Conservation (phyloP, 768 basidiomycete genomes). For the Chiua virens region DNA sequence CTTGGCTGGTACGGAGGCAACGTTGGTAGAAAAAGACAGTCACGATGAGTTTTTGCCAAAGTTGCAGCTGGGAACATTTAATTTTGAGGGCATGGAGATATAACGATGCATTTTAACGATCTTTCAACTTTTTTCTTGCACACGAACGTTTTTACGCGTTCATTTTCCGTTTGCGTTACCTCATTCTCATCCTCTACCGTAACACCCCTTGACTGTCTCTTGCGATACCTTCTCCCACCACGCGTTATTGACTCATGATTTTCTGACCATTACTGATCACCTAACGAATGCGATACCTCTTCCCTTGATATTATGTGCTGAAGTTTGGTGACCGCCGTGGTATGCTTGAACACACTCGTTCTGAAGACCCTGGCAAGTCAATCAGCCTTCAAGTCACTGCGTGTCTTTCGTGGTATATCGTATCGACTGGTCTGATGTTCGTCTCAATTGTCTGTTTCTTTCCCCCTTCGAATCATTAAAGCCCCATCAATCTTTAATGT, state of each 20-base stretch:
- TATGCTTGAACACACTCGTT: too few relatives aligned
- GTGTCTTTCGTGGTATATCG: too few relatives aligned
- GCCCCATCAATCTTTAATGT: too few relatives aligned
- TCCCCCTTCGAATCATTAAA: too few relatives aligned
- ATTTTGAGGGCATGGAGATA: constrained; percentile 20
- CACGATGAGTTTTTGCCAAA: constrained; percentile 7
- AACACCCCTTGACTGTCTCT: neutral
- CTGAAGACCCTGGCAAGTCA: too few relatives aligned
- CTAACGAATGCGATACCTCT: constrained; percentile 12
- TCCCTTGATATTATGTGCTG: neutral
- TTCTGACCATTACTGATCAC: constrained; percentile 5
- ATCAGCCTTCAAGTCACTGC: too few relatives aligned
- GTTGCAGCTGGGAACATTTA: constrained; percentile 19
- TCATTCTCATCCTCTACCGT: neutral
- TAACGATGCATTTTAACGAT: neutral
- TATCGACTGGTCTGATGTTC: too few relatives aligned
- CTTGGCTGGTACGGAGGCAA: constrained; percentile 15
- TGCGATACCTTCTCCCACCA: constrained; percentile 9
- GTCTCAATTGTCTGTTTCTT: too few relatives aligned
- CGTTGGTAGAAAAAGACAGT: constrained; percentile 7
- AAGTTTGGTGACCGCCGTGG: neutral
- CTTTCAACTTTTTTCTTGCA: neutral
- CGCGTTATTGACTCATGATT: neutral
- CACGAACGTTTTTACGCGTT: neutral
- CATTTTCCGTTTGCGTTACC: constrained; percentile 12